phyloP scores from a whole-genome alignment of 768 basidiomycete genomes.

The Mrakia gelida region DNA sequence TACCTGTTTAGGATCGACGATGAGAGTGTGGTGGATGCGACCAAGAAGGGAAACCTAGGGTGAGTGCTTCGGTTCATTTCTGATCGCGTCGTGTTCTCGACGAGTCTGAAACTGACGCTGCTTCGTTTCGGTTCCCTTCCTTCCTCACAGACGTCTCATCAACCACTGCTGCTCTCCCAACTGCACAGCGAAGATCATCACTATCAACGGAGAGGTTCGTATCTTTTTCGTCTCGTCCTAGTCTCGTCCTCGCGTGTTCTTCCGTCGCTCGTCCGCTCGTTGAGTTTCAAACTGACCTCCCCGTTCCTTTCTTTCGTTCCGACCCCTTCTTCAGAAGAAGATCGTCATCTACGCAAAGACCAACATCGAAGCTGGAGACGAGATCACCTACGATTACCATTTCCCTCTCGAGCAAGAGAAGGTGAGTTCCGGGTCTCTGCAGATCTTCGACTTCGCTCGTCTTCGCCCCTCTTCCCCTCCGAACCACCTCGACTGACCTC shows the following conservation, averaged over 20 bases:
- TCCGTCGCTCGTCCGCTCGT: too few species aligned
- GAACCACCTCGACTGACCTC: background rate
- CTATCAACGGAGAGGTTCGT: slow-evolving; percentile 47
- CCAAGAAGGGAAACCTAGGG: slow-evolving; percentile 98
- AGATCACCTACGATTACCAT: slow-evolving; percentile 99
- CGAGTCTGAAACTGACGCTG: background rate
- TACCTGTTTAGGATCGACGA: slow-evolving; percentile 98
- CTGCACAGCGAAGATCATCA: slow-evolving; percentile 53
- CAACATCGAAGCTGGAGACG: slow-evolving; percentile 91
- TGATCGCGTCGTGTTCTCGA: too few species aligned
- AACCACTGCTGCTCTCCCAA: slow-evolving; percentile 96
- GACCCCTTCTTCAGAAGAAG: slow-evolving; percentile 61
- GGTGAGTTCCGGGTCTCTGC: slow-evolving; percentile 27
- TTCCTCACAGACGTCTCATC: slow-evolving; percentile 71
- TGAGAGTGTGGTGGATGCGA: slow-evolving; percentile 96
- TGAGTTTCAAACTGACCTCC: background rate
- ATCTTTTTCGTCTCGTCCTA: too few species aligned
- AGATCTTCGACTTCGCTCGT: background rate
- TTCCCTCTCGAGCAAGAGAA: slow-evolving; percentile 99
- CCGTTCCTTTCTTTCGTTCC: background rate
- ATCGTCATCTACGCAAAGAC: slow-evolving; percentile 99
- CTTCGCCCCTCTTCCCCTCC: background rate
- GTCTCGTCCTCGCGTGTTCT: too few species aligned
- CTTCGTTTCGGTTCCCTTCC: background rate
- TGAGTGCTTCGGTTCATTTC: slow-evolving; percentile 49